Percentiles rank a stretch among this genome's conserved stretches.
Evolutionary conservation across 83 land plant species (phyloP).

Genomic region (Diphasiastrum complanatum): DNA sequence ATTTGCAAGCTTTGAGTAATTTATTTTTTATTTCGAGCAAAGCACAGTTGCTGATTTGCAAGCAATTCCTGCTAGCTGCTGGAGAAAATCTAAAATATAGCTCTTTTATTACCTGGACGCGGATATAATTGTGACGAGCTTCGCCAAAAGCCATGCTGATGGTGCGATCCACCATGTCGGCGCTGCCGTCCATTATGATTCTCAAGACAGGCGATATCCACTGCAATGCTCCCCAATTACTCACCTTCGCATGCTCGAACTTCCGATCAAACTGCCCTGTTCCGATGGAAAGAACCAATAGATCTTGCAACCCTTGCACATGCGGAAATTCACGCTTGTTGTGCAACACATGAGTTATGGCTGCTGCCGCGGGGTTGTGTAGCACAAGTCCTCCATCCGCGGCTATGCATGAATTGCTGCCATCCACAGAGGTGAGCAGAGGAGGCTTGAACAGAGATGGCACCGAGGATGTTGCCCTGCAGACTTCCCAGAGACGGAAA

Average conservation of each 20-base stretch:
- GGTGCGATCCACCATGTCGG: constrained; percentile 17
- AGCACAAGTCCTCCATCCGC: constrained; percentile 1
- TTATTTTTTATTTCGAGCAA: no score
- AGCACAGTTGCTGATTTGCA: no score
- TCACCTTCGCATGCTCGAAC: neutral
- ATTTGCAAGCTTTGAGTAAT: no score
- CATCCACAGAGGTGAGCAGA: neutral
- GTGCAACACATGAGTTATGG: no score
- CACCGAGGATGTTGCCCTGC: constrained; percentile 1
- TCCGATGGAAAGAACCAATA: neutral
- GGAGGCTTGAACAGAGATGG: neutral
- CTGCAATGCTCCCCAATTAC: constrained; percentile 9
- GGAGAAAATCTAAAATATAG: no score
- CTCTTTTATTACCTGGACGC: constrained; percentile 7
- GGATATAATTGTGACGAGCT: neutral
- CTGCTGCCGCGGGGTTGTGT: neutral
- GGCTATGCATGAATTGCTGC: neutral
- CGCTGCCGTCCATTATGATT: constrained; percentile 3
- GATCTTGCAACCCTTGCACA: neutral
- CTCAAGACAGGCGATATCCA: neutral
- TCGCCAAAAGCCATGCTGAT: constrained; percentile 7
- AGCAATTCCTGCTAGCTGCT: no score
- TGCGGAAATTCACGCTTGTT: neutral
- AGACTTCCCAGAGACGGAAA: constrained; percentile 10
- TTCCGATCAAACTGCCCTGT: constrained; percentile 8